These are phyloP conservation scores for Geranomyces michiganensis DNA, from an alignment of 192 early-diverging fungal genomes.

Conservation along the genomic window DNA sequence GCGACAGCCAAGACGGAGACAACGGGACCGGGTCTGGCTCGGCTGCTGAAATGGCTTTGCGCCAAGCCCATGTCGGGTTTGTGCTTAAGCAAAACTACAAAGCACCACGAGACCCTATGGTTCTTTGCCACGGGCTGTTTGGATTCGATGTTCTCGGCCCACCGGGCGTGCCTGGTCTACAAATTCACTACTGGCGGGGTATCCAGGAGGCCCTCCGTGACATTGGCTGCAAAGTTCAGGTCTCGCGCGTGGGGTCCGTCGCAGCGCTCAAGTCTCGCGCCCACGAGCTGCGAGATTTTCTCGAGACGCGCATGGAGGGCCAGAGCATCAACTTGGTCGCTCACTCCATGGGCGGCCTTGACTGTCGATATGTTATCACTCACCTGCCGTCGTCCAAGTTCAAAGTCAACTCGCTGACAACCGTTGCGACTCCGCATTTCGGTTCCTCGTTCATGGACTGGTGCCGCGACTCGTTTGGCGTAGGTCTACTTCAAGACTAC, in stretches of 20 bases:
- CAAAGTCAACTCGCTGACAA: constrained; percentile 79
- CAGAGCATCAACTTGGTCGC: constrained; percentile 83
- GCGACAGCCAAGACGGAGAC: not conserved
- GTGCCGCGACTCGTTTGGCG: constrained; percentile 82
- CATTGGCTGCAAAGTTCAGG: constrained; percentile 79
- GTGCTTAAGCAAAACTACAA: constrained; percentile 53
- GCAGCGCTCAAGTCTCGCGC: constrained; percentile 72
- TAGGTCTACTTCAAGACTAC: constrained; percentile 62
- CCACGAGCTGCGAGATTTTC: constrained; percentile 67
- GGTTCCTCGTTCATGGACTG: constrained; percentile 95
- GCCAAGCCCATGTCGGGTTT: constrained; percentile 21
- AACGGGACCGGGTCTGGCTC: not conserved
- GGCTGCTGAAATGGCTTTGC: not conserved
- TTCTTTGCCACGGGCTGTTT: constrained; percentile 90
- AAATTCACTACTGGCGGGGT: constrained; percentile 87
- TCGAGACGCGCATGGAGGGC: constrained; percentile 59
- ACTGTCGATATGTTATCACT: constrained; percentile 88
- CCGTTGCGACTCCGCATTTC: constrained; percentile 91
- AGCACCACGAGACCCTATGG: constrained; percentile 76
- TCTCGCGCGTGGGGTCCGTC: constrained; percentile 77
- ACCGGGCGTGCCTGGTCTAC: constrained; percentile 73
- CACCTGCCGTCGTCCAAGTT: constrained; percentile 73
- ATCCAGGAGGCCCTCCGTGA: constrained; percentile 63
- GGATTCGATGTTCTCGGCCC: constrained; percentile 77
- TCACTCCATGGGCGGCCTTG: constrained; percentile 96